Conservation (phyloP, 2,329 filamentous ascomycete species). For the Alternaria triticina region DNA sequence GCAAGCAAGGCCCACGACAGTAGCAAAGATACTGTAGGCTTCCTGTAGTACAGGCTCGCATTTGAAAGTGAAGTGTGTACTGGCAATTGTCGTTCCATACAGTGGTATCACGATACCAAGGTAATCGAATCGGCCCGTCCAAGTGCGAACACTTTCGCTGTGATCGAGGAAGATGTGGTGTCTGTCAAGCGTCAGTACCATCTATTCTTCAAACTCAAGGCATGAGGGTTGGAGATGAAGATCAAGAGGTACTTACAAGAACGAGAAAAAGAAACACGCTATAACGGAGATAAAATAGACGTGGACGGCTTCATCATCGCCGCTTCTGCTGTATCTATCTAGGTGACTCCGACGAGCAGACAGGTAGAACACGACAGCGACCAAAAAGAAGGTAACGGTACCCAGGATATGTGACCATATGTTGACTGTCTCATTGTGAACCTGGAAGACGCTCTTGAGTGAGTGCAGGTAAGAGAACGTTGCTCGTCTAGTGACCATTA, state of each 20-base stretch:
- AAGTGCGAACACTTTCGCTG: slow-evolving; percentile 72
- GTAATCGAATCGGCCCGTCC: slow-evolving; percentile 91
- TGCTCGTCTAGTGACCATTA: not conserved
- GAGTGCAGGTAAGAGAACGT: not conserved
- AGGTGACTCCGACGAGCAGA: too few relatives aligned
- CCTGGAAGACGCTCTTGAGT: not conserved
- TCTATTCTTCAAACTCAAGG: not conserved
- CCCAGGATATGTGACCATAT: slow-evolving; percentile 11
- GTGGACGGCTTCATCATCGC: slow-evolving; percentile 4
- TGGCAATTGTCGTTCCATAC: slow-evolving; percentile 84
- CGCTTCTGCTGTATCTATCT: not conserved
- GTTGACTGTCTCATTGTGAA: slow-evolving; percentile 13
- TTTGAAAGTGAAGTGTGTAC: slow-evolving; percentile 63
- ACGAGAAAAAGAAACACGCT: slow-evolving; percentile 13
- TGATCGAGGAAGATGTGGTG: slow-evolving; percentile 86
- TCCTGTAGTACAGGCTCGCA: slow-evolving; percentile 41
- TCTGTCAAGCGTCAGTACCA: slow-evolving; percentile 45
- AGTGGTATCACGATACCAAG: slow-evolving; percentile 74
- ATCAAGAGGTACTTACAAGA: slow-evolving; percentile 39
- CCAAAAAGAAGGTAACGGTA: not conserved
- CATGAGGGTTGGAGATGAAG: not conserved
- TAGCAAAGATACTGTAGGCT: slow-evolving; percentile 47
- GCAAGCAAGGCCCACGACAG: slow-evolving; percentile 33
- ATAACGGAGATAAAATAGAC: slow-evolving; percentile 9
- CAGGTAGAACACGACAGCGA: not conserved